Evolutionary conservation across 2,329 filamentous ascomycete species (phyloP), one percentile per base, ranked within the genome.

Genomic region (Neofusicoccum cordaticola): DNA sequence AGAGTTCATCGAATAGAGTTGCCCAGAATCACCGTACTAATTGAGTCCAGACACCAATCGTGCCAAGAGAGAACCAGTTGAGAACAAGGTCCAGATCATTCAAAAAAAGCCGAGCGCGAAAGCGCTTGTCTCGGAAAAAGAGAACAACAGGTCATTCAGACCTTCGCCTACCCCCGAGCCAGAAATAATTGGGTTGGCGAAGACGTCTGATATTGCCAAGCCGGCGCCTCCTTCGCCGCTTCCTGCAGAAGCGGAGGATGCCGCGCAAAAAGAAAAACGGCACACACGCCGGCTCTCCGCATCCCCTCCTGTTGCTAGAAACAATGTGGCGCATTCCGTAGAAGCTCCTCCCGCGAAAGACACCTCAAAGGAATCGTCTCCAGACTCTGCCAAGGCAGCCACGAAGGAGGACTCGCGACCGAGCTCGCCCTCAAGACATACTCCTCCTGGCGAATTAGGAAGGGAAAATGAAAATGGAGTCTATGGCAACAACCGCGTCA

Each of bases 241-340:
- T 34, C 62, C 51, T 22, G 27, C 42, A 17, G 50, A 37, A 19
- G 31, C 22, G 9, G 52, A 50, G 8, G 51, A 48, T 13, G 39
- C 37, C n/a, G 50, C 41, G 15, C 41, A 6, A 4, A 72, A 69
- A 58, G 72, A 74, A 4, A 56, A 53, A 58, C 67, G 70, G 2
- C 68, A 70, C 39, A 70, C 73, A 7, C 72, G 71, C 12, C 68
- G 70, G n/a, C 64, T 69, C 19, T 69, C 70, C 12, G 67, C 71
- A 2, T 69, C 69, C 0, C 66, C 71, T 1, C 67, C 68, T 17
- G 63, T 69, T 2, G 66, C 68, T 35, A 64, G 44, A 17, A 31
- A 41, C 27, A 15, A 34, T 27, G 27, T 31, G 19, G 22, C n/a
- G 5, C 13, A 9, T 3, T 3, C 44, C 19, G n/a, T 17, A 1